Conservation (phyloP, 257 asterid genomes). For the Solanum peruvianum region DNA sequence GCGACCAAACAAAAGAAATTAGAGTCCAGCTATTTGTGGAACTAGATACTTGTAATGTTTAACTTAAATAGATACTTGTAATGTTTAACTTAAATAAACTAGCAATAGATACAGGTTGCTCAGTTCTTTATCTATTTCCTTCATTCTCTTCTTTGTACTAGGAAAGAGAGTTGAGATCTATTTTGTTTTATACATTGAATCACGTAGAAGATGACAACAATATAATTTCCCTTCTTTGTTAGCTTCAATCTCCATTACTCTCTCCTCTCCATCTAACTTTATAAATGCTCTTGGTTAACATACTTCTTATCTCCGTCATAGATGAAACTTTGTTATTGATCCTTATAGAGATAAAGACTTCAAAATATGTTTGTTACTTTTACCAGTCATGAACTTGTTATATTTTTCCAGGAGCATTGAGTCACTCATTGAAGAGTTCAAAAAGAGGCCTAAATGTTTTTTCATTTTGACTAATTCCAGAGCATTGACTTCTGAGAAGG, state of each 20-base stretch:
- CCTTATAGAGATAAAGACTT: background rate
- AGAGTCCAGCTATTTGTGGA: background rate
- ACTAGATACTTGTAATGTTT: background rate
- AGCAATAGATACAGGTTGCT: background rate
- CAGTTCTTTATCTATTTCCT: background rate
- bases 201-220: background rate
- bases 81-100: background rate
- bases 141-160: background rate
- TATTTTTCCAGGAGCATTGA: constrained; percentile 58
- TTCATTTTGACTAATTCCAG: constrained; percentile 95
- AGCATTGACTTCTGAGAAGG: constrained; percentile 73
- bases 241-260: background rate
- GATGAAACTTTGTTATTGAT: background rate
- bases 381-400: background rate
- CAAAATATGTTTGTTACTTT: background rate
- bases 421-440: constrained; percentile 70
- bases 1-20: background rate
- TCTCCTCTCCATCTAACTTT: background rate
- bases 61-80: background rate
- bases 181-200: background rate
- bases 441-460: constrained; percentile 65
- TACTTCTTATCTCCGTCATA: background rate
- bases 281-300: background rate
- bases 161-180: background rate
- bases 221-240: background rate